Evolutionary conservation across 2,329 filamentous ascomycete species (phyloP), one percentile per base, ranked within the genome.

Genomic region (Epichloe hybrida): DNA sequence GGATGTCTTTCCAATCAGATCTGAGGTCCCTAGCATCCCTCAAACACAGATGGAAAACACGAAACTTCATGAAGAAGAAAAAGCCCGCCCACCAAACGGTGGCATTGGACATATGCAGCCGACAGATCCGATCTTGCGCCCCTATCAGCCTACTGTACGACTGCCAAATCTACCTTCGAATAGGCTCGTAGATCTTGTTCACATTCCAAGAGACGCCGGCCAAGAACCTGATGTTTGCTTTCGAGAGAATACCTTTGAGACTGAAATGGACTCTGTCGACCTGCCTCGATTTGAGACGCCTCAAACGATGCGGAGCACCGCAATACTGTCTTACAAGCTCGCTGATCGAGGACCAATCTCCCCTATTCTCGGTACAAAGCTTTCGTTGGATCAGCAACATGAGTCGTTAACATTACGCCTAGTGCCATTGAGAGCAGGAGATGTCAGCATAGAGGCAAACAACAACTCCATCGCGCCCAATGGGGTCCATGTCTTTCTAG

Each of bases 401-500:
- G 52, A 61, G 27, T 50, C 53, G 3, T 58, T 68, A 1, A 53
- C 54, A 39, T 31, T 53, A 17, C 56, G 55, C 27, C 57, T 68
- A 34, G 53, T 62, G 11, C 55, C 57, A 20, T 52, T 63, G 36
- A 60, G 54, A 20, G 52, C 60, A 8, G 21, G 53, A 8, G 66
- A 68, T 53, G 53, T 52, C 5, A 40, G 56, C 5, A 51, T 61
- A 13, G 52, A 55, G 39, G 49, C 41, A 3, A 52, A 61, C 21
- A 54, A 56, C 23, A 57, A 60, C 12, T 48, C 53, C 4, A 53
- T 65, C 38, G 56, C 59, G 11, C 44, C 54, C 21, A 61, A 66
- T 36, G 77, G 76, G 7, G 69, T 87, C 15, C 83, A 88, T 59
- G 70, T 88, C 43, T 88, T 88, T 61, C 74, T 89, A 21, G 86